A percentile compares a stretch with the other conserved stretches of the same genome.
Conservation (phyloP, 257 asterid genomes). For the Primulina eburnea region DNA sequence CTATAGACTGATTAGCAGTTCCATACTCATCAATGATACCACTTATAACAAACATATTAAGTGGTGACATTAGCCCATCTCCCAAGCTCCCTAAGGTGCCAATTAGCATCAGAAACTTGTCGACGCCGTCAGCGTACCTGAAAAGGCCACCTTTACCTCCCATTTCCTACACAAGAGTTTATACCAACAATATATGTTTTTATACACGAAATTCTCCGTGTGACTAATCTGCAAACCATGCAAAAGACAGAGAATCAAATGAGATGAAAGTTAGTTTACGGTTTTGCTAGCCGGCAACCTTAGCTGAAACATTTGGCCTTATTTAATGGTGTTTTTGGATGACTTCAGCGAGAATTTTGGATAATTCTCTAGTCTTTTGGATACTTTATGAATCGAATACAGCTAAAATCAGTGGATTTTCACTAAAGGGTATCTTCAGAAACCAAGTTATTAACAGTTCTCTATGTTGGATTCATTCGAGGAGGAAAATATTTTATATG, state of each 20-base stretch:
- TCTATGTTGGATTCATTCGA: too few relatives aligned
- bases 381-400: constrained; percentile 3
- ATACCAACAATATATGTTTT: too few relatives aligned
- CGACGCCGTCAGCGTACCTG: constrained; percentile 55
- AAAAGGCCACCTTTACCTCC: constrained; percentile 52
- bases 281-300: constrained; percentile 18
- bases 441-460: too few relatives aligned
- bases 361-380: constrained; percentile 13
- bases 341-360: not conserved
- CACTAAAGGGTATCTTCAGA: too few relatives aligned
- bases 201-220: too few relatives aligned
- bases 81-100: constrained; percentile 72
- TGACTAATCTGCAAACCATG: too few relatives aligned
- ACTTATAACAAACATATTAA: constrained; percentile 53
- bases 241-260: not conserved
- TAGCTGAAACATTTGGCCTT: not conserved
- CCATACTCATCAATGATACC: constrained; percentile 55
- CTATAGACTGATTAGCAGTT: constrained; percentile 29
- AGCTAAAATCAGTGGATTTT: not conserved
- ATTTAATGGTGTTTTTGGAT: not conserved
- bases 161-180: constrained; percentile 28
- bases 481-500: too few relatives aligned
- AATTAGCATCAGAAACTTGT: constrained; percentile 56
- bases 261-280: not conserved
- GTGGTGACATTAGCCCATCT: constrained; percentile 74